These are phyloP conservation scores for Exobasidium rhododendri DNA, from an alignment of 1,284 basidiomycete genomes.

Conservation along the genomic window DNA sequence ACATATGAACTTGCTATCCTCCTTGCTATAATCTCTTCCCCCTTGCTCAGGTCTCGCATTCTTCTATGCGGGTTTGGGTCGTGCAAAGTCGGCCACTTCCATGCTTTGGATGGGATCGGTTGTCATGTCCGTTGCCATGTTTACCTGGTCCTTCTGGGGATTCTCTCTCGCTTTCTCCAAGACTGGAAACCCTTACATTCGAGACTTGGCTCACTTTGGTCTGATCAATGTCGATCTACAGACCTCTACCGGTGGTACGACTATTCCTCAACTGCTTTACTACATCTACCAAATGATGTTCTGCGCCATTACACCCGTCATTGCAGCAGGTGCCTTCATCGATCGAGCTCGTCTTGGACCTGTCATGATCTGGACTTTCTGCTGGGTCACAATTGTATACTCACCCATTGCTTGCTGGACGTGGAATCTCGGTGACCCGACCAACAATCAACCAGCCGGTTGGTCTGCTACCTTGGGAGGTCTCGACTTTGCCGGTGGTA, in stretches of 20 bases:
- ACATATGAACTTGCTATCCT: not conserved
- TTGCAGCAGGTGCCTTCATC: slow-evolving; percentile 86
- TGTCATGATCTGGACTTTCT: slow-evolving; percentile 79
- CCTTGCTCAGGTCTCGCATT: slow-evolving; percentile 56
- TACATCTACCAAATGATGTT: slow-evolving; percentile 82
- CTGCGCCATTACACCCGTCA: slow-evolving; percentile 64
- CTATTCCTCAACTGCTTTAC: slow-evolving; percentile 75
- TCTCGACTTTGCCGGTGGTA: slow-evolving; percentile 58
- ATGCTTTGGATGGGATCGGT: slow-evolving; percentile 74
- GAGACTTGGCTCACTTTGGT: slow-evolving; percentile 69
- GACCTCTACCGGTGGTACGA: slow-evolving; percentile 61
- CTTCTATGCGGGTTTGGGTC: slow-evolving; percentile 78
- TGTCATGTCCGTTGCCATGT: slow-evolving; percentile 69
- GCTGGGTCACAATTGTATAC: slow-evolving; percentile 90
- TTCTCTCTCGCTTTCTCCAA: slow-evolving; percentile 58
- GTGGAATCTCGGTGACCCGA: slow-evolving; percentile 37
- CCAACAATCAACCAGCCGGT: slow-evolving; percentile 20
- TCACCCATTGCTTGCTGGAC: slow-evolving; percentile 54
- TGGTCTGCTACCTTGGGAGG: slow-evolving; percentile 53
- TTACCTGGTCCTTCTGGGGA: slow-evolving; percentile 61
- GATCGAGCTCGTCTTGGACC: slow-evolving; percentile 86
- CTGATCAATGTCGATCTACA: slow-evolving; percentile 74
- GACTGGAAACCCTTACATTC: slow-evolving; percentile 57
- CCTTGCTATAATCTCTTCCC: no score
- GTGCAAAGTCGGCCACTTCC: slow-evolving; percentile 85